Evolutionary conservation across 148 eudicot species (phyloP).

Genomic region (Camellia japonica): DNA sequence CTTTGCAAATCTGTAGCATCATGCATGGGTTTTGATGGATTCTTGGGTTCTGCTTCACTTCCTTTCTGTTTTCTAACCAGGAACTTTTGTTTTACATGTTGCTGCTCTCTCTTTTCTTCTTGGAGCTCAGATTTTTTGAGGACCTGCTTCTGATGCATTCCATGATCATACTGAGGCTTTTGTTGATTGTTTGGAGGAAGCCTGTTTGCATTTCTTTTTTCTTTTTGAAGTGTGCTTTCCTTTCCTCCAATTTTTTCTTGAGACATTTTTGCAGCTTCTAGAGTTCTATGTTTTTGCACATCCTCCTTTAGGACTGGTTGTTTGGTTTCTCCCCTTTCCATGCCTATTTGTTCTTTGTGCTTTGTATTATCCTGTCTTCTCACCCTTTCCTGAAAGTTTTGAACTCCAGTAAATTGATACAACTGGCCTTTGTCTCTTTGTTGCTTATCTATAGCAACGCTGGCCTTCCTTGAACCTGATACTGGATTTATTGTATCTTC

Average conservation of each 20-base stretch:
- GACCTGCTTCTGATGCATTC: slow-evolving; percentile 24
- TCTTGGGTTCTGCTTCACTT: slow-evolving; percentile 15
- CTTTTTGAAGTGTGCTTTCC: slow-evolving; percentile 24
- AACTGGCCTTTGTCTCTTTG: slow-evolving; percentile 27
- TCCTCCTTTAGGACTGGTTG: slow-evolving; percentile 19
- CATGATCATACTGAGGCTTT: slow-evolving; percentile 25
- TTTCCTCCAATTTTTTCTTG: slow-evolving; percentile 12
- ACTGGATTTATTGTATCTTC: slow-evolving; percentile 16
- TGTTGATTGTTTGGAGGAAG: slow-evolving; percentile 23
- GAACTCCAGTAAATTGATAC: slow-evolving; percentile 16
- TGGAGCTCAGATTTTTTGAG: slow-evolving; percentile 28
- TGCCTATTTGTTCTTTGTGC: slow-evolving; percentile 14
- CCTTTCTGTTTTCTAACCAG: slow-evolving; percentile 30
- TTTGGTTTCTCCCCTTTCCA: slow-evolving; percentile 26
- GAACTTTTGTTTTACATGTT: slow-evolving; percentile 24
- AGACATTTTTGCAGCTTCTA: slow-evolving; percentile 18
- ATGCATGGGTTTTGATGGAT: slow-evolving; percentile 26
- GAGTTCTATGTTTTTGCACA: slow-evolving; percentile 23
- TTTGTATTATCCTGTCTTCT: slow-evolving; percentile 16
- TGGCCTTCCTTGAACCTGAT: slow-evolving; percentile 26
- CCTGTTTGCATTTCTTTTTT: slow-evolving; percentile 25
- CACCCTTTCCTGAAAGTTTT: slow-evolving; percentile 14
- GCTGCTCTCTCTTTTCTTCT: slow-evolving; percentile 37
- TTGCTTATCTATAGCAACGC: slow-evolving; percentile 22
- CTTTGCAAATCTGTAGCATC: slow-evolving; percentile 27